phyloP scores from a whole-genome alignment of 2,329 filamentous ascomycete species.

The Nigrospora oryzae region DNA sequence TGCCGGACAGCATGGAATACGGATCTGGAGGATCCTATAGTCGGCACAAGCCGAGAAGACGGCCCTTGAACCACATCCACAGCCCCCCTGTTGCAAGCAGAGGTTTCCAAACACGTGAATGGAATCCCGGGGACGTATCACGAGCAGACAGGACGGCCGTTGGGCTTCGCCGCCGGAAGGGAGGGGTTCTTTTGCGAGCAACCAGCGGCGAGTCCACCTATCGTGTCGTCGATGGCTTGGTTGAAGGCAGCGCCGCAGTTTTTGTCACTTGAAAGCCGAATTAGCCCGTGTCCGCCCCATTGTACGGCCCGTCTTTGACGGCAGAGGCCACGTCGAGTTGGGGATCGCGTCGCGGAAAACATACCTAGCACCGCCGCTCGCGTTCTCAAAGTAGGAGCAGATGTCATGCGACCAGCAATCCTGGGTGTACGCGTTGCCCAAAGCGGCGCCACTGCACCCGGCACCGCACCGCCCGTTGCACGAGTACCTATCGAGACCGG shows the following conservation, averaged over 20 bases:
- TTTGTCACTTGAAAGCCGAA: constrained; percentile 24
- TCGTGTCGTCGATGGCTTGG: constrained; percentile 33
- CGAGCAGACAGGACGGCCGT: constrained; percentile 15
- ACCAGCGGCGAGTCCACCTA: constrained; percentile 22
- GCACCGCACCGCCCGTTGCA: constrained; percentile 40
- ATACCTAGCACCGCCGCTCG: constrained; percentile 35
- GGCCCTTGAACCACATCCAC: no score
- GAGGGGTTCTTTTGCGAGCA: constrained; percentile 26
- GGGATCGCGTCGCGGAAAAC: not conserved
- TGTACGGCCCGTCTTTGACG: not conserved
- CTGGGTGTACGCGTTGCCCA: constrained; percentile 40
- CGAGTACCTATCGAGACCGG: constrained; percentile 26
- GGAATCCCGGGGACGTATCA: not conserved
- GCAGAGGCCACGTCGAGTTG: no score
- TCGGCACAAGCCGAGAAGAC: no score
- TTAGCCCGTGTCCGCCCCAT: constrained; percentile 1
- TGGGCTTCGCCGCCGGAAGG: constrained; percentile 16
- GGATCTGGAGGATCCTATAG: no score
- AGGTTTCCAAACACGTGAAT: no score
- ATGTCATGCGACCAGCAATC: constrained; percentile 42
- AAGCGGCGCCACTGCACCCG: constrained; percentile 30
- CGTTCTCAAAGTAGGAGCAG: constrained; percentile 41
- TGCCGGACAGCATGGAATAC: no score
- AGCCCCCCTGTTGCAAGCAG: no score
- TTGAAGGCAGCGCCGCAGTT: constrained; percentile 37